Evolutionary conservation across 371 early-diverging fungal species (phyloP), one percentile per base, ranked within the genome.

Genomic region (Paraphysoderma sedebokerense): DNA sequence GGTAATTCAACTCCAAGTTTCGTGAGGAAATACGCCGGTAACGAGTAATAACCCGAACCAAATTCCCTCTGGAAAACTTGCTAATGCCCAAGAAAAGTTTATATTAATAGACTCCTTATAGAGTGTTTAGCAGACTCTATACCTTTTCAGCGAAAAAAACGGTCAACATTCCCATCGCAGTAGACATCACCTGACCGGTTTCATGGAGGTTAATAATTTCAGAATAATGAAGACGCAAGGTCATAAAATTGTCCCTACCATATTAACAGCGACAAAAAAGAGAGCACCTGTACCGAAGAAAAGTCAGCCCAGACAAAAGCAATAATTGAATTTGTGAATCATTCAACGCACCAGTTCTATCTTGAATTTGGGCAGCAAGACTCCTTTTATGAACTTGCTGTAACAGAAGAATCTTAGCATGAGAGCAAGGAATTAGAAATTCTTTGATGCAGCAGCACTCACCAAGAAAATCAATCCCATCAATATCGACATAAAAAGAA

Each of bases 61-160:
- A 66, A 62, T 46, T 82, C 82, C 40, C 78, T 64, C 48, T 57
- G 46, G 34, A 80, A 79, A 19, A 82, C 67, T 0, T 49, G 51
- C 0, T n/a, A n/a, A n/a, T n/a, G n/a, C n/a, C n/a, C n/a, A n/a
- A n/a, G 35, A 15, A n/a, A 15, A 15, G 35, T 35, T n/a, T 15
- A 15, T 35, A 15, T 15, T 35, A n/a, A 35, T 35, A 15, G n/a
- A 15, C 15, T 35, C 15, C 35, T 15, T 15, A 35, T 35, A n/a
- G 15, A 35, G n/a, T 35, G 15, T 35, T 15, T 15, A 15, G 35
- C n/a, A 15, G 15, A 15, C 35, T 35, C 38, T 3, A 24, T n/a
- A n/a, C n/a, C n/a, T 70, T 68, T 46, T 70, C 70, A 0, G 55
- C 59, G 1, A 70, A 61, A 53, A 77, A 81, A 13, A 68, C 63